Evolutionary conservation across 2,329 filamentous ascomycete genomes (phyloP).

Genomic region (Fusarium hainanense): DNA sequence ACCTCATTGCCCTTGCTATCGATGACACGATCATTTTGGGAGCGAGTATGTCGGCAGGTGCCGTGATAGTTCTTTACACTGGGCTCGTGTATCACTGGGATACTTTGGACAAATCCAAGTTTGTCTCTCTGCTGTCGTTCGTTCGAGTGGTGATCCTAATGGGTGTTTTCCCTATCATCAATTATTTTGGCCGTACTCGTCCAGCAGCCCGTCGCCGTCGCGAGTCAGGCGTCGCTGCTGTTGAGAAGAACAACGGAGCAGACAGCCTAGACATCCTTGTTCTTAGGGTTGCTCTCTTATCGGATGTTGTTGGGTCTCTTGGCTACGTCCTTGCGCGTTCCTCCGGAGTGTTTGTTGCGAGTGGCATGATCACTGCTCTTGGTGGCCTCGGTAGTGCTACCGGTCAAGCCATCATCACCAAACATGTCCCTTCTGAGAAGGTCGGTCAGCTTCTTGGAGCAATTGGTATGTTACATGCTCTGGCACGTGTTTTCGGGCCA

Average conservation of each 20-base stretch:
- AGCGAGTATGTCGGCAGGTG: slow-evolving; percentile 81
- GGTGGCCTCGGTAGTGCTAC: slow-evolving; percentile 89
- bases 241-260: slow-evolving; percentile 72
- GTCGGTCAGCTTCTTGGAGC: slow-evolving; percentile 91
- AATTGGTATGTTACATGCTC: slow-evolving; percentile 84
- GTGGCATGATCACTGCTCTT: slow-evolving; percentile 78
- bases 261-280: slow-evolving; percentile 82
- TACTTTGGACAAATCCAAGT: slow-evolving; percentile 81
- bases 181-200: slow-evolving; percentile 75
- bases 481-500: slow-evolving; percentile 82
- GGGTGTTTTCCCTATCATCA: slow-evolving; percentile 78
- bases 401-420: slow-evolving; percentile 85
- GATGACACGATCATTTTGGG: slow-evolving; percentile 87
- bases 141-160: slow-evolving; percentile 81
- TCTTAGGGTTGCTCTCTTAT: slow-evolving; percentile 78
- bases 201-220: slow-evolving; percentile 57
- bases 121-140: slow-evolving; percentile 82
- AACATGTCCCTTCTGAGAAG: slow-evolving; percentile 85
- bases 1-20: slow-evolving; percentile 82
- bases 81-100: slow-evolving; percentile 85
- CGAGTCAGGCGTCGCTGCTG: slow-evolving; percentile 50
- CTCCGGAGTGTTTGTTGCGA: slow-evolving; percentile 73
- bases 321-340: slow-evolving; percentile 77
- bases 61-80: slow-evolving; percentile 86
- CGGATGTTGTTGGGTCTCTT: slow-evolving; percentile 79